phyloP scores from a whole-genome alignment of 2,329 filamentous ascomycete species.

The Neopestalotiopsis clavispora region DNA sequence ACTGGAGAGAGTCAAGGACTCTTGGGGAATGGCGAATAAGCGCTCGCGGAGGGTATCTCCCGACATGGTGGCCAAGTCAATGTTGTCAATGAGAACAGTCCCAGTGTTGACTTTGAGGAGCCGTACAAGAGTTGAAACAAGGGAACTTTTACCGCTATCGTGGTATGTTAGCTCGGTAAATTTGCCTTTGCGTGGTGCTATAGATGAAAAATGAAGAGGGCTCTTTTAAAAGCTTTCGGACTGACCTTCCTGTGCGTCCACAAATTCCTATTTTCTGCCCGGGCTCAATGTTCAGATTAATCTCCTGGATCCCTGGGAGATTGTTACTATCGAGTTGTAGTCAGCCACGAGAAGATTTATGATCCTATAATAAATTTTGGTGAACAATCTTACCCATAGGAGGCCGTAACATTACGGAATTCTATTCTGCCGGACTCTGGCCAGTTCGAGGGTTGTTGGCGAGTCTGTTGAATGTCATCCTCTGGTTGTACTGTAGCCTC shows the following conservation, averaged over 20 bases:
- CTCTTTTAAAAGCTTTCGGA: background rate
- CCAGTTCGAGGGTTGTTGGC: background rate
- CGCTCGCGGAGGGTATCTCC: slow-evolving; percentile 4
- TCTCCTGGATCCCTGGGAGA: background rate
- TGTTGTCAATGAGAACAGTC: background rate
- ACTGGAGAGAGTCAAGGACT: background rate
- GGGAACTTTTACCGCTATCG: slow-evolving; percentile 9
- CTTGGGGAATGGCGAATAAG: slow-evolving; percentile 5
- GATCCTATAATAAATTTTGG: background rate
- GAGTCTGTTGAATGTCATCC: background rate
- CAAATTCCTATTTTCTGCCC: slow-evolving; percentile 15
- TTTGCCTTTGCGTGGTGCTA: background rate
- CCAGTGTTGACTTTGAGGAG: background rate
- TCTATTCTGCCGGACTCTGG: background rate
- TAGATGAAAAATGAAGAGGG: background rate
- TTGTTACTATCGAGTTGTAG: background rate
- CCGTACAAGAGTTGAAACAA: background rate
- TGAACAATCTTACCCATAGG: background rate
- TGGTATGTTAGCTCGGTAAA: background rate
- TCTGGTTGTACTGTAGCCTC: background rate
- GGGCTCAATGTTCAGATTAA: background rate
- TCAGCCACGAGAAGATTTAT: background rate
- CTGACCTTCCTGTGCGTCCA: slow-evolving; percentile 19
- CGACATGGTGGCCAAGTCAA: background rate
- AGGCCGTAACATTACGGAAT: background rate